Evolutionary conservation across 805 yeast species (phyloP), one percentile per base, ranked within the genome.

Genomic region (Phaffomyces antillensis): DNA sequence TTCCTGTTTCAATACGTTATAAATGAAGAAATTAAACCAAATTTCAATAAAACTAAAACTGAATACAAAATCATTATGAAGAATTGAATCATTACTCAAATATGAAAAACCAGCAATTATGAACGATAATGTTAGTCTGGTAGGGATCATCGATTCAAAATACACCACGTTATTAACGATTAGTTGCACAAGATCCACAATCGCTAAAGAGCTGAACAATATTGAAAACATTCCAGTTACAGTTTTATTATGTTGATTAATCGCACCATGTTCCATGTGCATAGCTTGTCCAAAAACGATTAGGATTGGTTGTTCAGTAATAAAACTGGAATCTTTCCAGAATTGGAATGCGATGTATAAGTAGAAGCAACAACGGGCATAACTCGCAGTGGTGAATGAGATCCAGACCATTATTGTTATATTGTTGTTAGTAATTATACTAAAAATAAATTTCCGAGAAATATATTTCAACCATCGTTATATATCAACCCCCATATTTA

Each of bases 11-110:
- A 84, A 65, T 37, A 81, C 71, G 56, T 73, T 76, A 60, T 71
- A 83, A 31, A 81, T 70, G 51, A 83, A 64, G 46, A 81, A 77
- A 54, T 81, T 78, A 55, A 79, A 67, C 88, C 90, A 84, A 30
- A 83, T 72, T 60, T 84, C 93, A 50, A 76, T 55, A 49, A 83
- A 81, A 6, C 49, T 24, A 56, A 73, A 81, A 6, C 73, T 65
- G 50, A 84, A 81, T 4, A 81, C 75, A 39, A 78, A 64, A 55
- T 78, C 80, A 62, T 83, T 83, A 56, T 83, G 77, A n/a, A 83
- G n/a, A 1, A 44, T 7, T 3, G 46, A 68, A 37, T 65, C 60
- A n/a, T 64, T 63, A 44, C 72, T 71, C 36, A 73, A 43, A 54
- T 77, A 79, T 24, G 80, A 62, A 50, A 70, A 71, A 5, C 70